Percentiles rank a stretch among this genome's conserved stretches.
phyloP scores from a whole-genome alignment of 805 yeast genomes.

The Kluyveromyces aestuarii region DNA sequence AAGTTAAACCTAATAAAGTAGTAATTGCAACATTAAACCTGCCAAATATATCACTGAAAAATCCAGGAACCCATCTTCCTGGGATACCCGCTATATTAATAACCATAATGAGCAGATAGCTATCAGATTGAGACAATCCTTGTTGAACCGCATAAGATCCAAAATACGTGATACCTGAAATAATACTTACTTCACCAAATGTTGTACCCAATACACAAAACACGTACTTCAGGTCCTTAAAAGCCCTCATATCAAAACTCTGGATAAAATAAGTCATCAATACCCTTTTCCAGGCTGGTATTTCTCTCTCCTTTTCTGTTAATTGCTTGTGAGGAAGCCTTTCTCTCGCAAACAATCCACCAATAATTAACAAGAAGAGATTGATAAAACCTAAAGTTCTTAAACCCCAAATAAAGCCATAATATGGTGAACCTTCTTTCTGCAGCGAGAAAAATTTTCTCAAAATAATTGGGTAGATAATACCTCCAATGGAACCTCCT shows the following conservation, averaged over 20 bases:
- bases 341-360: slow-evolving; percentile 32
- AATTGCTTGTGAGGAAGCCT: slow-evolving; percentile 34
- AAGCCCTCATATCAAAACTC: slow-evolving; percentile 28
- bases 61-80: slow-evolving; percentile 39
- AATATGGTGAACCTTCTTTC: slow-evolving; percentile 16
- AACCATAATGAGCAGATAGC: slow-evolving; percentile 39
- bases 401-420: slow-evolving; percentile 50
- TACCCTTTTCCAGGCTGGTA: slow-evolving; percentile 13
- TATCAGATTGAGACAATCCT: slow-evolving; percentile 33
- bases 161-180: slow-evolving; percentile 38
- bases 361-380: slow-evolving; percentile 27
- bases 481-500: slow-evolving; percentile 49
- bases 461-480: slow-evolving; percentile 44
- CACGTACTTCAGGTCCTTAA: slow-evolving; percentile 37
- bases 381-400: slow-evolving; percentile 40
- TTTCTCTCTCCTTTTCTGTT: slow-evolving; percentile 34
- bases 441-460: slow-evolving; percentile 32
- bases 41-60: slow-evolving; percentile 39
- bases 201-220: slow-evolving; percentile 37
- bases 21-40: slow-evolving; percentile 43
- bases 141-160: slow-evolving; percentile 42
- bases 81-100: slow-evolving; percentile 34
- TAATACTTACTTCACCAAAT: slow-evolving; percentile 38
- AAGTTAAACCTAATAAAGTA: slow-evolving; percentile 23
- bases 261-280: slow-evolving; percentile 25